Base-by-base conservation (phyloP, 805 yeast species). In the Monosporozyma aerobia region DNA sequence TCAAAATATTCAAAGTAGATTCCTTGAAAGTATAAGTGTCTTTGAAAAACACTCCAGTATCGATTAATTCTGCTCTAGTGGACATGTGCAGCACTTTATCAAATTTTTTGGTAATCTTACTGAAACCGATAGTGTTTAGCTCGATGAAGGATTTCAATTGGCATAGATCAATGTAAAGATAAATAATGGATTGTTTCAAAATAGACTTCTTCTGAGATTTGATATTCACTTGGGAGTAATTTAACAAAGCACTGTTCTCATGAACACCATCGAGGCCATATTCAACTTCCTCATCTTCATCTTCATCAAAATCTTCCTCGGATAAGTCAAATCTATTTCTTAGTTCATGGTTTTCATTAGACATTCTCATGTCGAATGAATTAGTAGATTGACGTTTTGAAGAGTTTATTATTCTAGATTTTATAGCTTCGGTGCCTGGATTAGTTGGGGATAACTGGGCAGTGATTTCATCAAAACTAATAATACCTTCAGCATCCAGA, bases 71-170 rank as follows among this genome's bases (percentile, higher is more conserved):
- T 8, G 68, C 64, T 60, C 81, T 82, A 22, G 83, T 71, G 29
- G 76, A 67, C 47, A 81, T 75, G 53, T 77, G 77, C 58, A 88
- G 69, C 6, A 84, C 81, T 66, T 92, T 92, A 70, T 94, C 97
- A 64, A 87, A 90, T 70, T 92, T 92, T 65, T 92, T 92, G 53
- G 88, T 74, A 44, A 90, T 90, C 68, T 92, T 92, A 51, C 83
- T 76, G 67, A 92, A 87, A 0, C 97, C 98, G 43, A 90, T 83
- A 59, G 79, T 78, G 71, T 92, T 92, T 59, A 92, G 74, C 63
- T 90, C 96, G 51, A 86, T 77, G 68, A 75, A 92, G 0, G 96
- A 85, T 63, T 86, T 83, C 59, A 92, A 75, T 69, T 92, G 97
- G 22, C 89, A 83, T 43, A 92, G 72, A 30, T 81, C 77, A 23